Conservation (phyloP, 2,329 filamentous ascomycete species). For the Xylariomycetidae sp. region DNA sequence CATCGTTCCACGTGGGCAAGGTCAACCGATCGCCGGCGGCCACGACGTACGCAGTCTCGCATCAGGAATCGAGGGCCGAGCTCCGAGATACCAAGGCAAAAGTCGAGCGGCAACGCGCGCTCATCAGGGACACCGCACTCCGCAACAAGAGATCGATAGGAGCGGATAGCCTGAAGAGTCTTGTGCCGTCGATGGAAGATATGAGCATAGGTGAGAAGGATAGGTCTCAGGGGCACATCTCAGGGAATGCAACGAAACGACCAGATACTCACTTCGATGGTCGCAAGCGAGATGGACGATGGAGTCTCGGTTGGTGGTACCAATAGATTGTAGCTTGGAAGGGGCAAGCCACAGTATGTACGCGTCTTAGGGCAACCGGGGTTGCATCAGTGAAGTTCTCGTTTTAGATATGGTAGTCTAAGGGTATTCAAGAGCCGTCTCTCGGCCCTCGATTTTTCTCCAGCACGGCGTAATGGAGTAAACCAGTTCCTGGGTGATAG, state of each 20-base stretch:
- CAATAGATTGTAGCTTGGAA: not conserved
- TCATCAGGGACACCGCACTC: conserved; percentile 19
- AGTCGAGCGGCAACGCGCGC: conserved; percentile 15
- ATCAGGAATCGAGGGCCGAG: not conserved
- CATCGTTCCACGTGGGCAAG: conserved; percentile 11
- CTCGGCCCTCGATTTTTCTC: not conserved
- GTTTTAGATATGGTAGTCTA: conserved; percentile 2
- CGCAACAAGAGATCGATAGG: conserved; percentile 24
- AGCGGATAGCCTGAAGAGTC: conserved; percentile 23
- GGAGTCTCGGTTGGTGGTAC: conserved; percentile 25
- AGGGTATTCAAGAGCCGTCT: not conserved
- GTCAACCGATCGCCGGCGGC: conserved; percentile 7
- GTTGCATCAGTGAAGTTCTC: conserved; percentile 2
- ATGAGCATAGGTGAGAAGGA: conserved; percentile 13
- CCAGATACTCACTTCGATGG: conserved; percentile 11
- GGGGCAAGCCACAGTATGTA: conserved; percentile 3
- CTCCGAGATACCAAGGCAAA: conserved; percentile 8
- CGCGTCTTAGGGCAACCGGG: conserved; percentile 1
- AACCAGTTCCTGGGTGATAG: no score
- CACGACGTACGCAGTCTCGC: conserved; percentile 1
- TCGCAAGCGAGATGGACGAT: conserved; percentile 17
- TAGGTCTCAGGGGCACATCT: conserved; percentile 5
- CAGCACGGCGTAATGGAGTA: no score
- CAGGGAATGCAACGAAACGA: no score
- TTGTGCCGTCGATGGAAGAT: conserved; percentile 21